Conservation (phyloP, 306 rosid species). For the Coriaria nepalensis region DNA sequence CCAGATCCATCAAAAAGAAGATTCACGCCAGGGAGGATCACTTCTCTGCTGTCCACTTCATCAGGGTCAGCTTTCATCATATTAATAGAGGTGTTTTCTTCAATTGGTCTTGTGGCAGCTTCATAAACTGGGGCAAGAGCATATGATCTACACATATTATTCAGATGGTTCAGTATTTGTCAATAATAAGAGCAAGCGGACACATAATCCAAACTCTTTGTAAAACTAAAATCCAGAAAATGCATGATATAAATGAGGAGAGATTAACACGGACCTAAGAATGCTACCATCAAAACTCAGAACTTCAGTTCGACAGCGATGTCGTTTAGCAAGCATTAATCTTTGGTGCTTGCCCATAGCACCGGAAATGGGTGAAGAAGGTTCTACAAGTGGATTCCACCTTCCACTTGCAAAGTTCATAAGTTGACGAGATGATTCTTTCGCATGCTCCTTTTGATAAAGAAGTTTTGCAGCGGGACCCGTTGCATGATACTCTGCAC, state of each 20-base stretch:
- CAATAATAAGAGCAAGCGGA: too few species aligned
- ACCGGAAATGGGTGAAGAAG: slow-evolving; percentile 86
- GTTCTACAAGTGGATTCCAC: slow-evolving; percentile 72
- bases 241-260: slow-evolving; percentile 10
- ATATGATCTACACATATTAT: slow-evolving; percentile 62
- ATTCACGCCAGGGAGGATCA: slow-evolving; percentile 77
- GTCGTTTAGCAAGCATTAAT: slow-evolving; percentile 59
- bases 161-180: background rate
- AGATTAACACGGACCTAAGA: slow-evolving; percentile 56
- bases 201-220: too few species aligned
- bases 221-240: background rate
- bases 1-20: slow-evolving; percentile 80
- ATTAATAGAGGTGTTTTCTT: slow-evolving; percentile 34
- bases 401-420: slow-evolving; percentile 77
- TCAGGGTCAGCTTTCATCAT: slow-evolving; percentile 44
- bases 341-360: slow-evolving; percentile 49
- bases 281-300: slow-evolving; percentile 85
- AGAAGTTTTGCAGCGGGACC: slow-evolving; percentile 81
- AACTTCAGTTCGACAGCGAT: slow-evolving; percentile 57
- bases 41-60: slow-evolving; percentile 73
- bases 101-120: slow-evolving; percentile 41
- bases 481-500: slow-evolving; percentile 72
- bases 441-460: slow-evolving; percentile 63
- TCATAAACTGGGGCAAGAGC: slow-evolving; percentile 41
- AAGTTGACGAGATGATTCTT: slow-evolving; percentile 43